Conservation (phyloP, 148 eudicot species). For the Rhododendron henanense region DNA sequence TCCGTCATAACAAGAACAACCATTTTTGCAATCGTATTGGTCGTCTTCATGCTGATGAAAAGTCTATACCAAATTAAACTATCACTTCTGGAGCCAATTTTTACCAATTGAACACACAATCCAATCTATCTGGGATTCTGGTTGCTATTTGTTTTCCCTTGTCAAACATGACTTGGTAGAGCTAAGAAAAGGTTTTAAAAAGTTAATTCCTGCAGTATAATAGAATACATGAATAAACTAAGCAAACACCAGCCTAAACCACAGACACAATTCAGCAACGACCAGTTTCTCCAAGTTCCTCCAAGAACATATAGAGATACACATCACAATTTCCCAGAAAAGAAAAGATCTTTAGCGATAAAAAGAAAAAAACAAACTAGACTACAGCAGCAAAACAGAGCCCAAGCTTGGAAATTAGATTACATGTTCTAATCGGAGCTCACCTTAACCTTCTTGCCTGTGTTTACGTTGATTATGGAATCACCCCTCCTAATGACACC, state of each 20-base stretch:
- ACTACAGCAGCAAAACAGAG: not conserved
- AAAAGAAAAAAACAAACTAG: not conserved
- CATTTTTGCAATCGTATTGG: not conserved
- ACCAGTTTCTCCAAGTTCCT: not conserved
- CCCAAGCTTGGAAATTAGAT: not conserved
- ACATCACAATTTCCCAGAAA: not conserved
- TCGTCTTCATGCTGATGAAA: not conserved
- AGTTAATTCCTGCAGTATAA: not conserved
- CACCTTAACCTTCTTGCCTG: constrained; percentile 92
- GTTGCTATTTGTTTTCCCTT: not conserved
- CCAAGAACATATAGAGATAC: not conserved
- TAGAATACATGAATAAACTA: not conserved
- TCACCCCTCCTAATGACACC: constrained; percentile 91
- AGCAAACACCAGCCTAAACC: not conserved
- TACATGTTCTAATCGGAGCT: constrained; percentile 13
- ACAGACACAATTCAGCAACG: not conserved
- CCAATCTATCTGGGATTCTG: not conserved
- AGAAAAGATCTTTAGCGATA: not conserved
- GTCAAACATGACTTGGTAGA: not conserved
- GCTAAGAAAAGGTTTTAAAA: constrained; percentile 2
- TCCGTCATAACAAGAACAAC: not conserved
- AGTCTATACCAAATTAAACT: not conserved
- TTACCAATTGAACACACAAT: not conserved
- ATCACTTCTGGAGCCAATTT: not conserved
- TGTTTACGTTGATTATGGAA: constrained; percentile 79